phyloP scores from a whole-genome alignment of 352 stramenopile species.

The Globisporangium abappressorium region DNA sequence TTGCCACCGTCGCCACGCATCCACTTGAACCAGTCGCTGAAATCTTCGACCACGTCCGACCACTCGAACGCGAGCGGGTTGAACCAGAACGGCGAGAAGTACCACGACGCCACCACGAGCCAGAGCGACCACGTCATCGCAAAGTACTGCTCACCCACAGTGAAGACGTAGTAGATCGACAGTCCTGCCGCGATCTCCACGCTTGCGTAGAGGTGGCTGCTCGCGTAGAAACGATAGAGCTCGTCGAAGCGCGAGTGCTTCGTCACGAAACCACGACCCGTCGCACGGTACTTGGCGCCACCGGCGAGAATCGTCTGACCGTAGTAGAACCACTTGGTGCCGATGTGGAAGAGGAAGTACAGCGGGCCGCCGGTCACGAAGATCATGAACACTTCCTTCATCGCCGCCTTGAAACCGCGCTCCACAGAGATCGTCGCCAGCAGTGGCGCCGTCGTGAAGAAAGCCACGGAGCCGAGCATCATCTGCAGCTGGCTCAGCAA shows the following conservation, averaged over 20 bases:
- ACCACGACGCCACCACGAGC: conserved; percentile 84
- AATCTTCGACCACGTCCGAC: conserved; percentile 92
- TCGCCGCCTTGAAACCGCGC: conserved; percentile 94
- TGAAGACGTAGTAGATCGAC: conserved; percentile 94
- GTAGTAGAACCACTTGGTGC: conserved; percentile 99
- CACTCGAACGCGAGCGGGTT: conserved; percentile 97
- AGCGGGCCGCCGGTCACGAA: conserved; percentile 96
- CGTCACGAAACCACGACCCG: conserved; percentile 97
- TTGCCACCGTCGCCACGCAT: conserved; percentile 92
- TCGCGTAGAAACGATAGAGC: conserved; percentile 98
- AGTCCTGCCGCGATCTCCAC: conserved; percentile 91
- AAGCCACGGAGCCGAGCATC: conserved; percentile 94
- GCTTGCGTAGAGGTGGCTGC: conserved; percentile 96
- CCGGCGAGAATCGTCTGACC: conserved; percentile 98
- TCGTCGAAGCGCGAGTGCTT: conserved; percentile 98
- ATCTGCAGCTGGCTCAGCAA: conserved; percentile 95
- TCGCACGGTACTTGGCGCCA: conserved; percentile 97
- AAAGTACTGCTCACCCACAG: conserved; percentile 94
- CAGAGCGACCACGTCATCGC: conserved; percentile 98
- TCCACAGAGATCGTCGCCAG: conserved; percentile 98
- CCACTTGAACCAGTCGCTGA: conserved; percentile 90
- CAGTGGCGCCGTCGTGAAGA: conserved; percentile 97
- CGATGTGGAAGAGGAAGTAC: conserved; percentile 99
- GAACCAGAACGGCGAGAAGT: conserved; percentile 98
- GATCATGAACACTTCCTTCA: conserved; percentile 93